A percentile compares a stretch with the other conserved stretches of the same genome.
These are phyloP conservation scores for Bacidia rubella DNA, from an alignment of 495 filamentous ascomycete genomes.

Conservation along the genomic window DNA sequence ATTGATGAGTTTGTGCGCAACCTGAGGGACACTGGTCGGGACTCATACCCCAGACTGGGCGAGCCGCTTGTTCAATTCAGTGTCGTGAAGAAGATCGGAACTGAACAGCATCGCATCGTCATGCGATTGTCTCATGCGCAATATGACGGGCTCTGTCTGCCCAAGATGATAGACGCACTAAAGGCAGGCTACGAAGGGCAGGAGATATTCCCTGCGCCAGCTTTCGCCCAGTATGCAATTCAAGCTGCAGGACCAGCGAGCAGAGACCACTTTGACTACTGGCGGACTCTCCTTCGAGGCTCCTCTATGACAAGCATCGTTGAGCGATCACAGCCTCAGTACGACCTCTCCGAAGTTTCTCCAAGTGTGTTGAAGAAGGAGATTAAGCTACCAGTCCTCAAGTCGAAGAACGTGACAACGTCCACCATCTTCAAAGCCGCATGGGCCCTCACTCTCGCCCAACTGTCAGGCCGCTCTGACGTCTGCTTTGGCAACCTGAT, in stretches of 20 bases:
- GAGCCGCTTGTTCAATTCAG: conserved; percentile 50
- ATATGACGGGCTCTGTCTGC: conserved; percentile 59
- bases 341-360: conserved; percentile 27
- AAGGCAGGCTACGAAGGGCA: conserved; percentile 39
- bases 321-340: conserved; percentile 24
- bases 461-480: conserved; percentile 35
- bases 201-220: conserved; percentile 28
- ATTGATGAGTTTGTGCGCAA: conserved; percentile 37
- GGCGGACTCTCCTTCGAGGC: conserved; percentile 29
- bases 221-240: conserved; percentile 48
- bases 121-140: conserved; percentile 62
- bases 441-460: conserved; percentile 40
- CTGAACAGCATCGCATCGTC: conserved; percentile 41
- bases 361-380: conserved; percentile 28
- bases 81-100: conserved; percentile 37
- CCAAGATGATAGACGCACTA: conserved; percentile 43
- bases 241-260: conserved; percentile 32
- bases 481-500: conserved; percentile 43
- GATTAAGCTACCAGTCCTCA: conserved; percentile 27
- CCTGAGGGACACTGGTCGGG: conserved; percentile 34
- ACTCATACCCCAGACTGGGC: conserved; percentile 42
- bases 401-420: conserved; percentile 35
- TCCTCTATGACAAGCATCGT: conserved; percentile 36
- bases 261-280: conserved; percentile 42
- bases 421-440: conserved; percentile 45